Percentiles rank a stretch among this genome's conserved stretches.
Conservation (phyloP, 306 rosid genomes). For the Oemleria cerasiformis region DNA sequence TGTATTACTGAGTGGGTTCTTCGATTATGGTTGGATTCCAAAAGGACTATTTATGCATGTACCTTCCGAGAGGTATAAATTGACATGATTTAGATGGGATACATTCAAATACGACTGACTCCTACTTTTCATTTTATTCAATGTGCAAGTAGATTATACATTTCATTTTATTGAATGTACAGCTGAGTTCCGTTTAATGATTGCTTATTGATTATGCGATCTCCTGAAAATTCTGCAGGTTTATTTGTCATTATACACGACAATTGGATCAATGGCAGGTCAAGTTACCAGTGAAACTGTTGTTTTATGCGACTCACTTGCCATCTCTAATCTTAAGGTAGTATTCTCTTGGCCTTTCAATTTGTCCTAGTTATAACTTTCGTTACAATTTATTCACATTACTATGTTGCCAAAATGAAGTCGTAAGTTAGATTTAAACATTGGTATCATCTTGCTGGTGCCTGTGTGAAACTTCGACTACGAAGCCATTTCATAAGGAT, state of each 20-base stretch:
- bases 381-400: not conserved
- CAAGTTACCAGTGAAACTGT: conserved; percentile 57
- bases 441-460: not conserved
- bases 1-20: not conserved
- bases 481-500: conserved; percentile 4
- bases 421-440: not conserved
- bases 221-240: conserved; percentile 50
- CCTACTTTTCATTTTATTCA: conserved; percentile 1
- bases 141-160: not conserved
- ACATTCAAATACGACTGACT: not conserved
- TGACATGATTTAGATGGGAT: not conserved
- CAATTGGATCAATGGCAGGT: conserved; percentile 68
- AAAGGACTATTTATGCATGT: not conserved
- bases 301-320: conserved; percentile 67
- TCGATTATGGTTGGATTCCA: conserved; percentile 14
- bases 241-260: conserved; percentile 79
- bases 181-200: not conserved
- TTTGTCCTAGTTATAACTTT: not conserved
- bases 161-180: not conserved
- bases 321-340: conserved; percentile 76
- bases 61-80: not conserved
- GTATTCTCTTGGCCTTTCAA: conserved; percentile 12
- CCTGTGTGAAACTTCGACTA: not conserved
- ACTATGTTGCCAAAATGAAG: not conserved
- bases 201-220: not conserved